Conservation (phyloP, 352 stramenopile genomes). For the Phytophthora litchii region DNA sequence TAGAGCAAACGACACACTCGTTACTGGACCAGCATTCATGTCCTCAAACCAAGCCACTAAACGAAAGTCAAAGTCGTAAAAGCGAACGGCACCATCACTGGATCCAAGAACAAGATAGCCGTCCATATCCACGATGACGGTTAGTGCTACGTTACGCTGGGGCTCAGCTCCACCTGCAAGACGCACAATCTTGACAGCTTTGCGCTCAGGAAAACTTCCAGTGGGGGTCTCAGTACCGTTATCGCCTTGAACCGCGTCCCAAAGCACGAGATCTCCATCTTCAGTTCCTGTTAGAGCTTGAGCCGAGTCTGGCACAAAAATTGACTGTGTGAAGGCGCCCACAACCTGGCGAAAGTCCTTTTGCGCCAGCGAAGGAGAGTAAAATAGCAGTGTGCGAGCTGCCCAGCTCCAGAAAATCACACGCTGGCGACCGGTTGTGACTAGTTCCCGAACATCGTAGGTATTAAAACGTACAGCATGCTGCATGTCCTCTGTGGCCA, state of each 20-base stretch:
- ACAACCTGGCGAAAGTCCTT: constrained; percentile 83
- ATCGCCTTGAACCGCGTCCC: constrained; percentile 64
- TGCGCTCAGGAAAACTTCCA: constrained; percentile 62
- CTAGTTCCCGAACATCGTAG: constrained; percentile 87
- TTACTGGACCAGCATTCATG: constrained; percentile 89
- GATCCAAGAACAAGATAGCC: constrained; percentile 91
- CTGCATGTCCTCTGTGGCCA: constrained; percentile 81
- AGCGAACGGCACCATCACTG: constrained; percentile 90
- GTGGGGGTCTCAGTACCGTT: constrained; percentile 27
- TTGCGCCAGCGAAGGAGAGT: constrained; percentile 83
- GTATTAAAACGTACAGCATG: constrained; percentile 90
- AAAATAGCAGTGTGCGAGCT: constrained; percentile 78
- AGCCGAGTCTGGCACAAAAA: constrained; percentile 88
- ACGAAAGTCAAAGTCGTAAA: constrained; percentile 94
- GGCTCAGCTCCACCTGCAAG: constrained; percentile 58
- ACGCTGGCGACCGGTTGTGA: constrained; percentile 85
- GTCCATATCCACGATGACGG: constrained; percentile 79
- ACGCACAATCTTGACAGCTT: constrained; percentile 85
- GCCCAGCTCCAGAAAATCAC: constrained; percentile 93
- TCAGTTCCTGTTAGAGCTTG: constrained; percentile 87
- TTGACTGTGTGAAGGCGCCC: constrained; percentile 84
- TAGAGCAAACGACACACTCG: constrained; percentile 86
- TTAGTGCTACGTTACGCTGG: constrained; percentile 60
- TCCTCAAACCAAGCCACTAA: constrained; percentile 95
- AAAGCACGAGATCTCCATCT: constrained; percentile 89